Evolutionary conservation across 2,329 filamentous ascomycete genomes (phyloP).

Genomic region (Mycosphaerella arachidis): DNA sequence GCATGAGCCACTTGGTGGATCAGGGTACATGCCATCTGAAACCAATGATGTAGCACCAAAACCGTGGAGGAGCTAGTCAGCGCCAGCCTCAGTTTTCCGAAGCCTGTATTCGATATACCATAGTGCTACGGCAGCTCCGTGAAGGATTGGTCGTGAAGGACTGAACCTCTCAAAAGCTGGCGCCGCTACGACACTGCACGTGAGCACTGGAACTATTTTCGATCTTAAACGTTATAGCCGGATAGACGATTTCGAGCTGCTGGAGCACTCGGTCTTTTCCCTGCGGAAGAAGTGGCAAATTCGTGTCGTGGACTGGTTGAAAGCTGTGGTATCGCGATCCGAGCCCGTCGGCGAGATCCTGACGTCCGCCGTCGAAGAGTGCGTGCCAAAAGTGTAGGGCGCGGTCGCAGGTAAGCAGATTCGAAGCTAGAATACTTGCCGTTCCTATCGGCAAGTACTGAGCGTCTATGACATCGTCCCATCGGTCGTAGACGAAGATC

Average conservation of each 20-base stretch:
- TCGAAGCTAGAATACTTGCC: background rate
- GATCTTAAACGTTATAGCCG: background rate
- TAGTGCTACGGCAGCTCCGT: background rate
- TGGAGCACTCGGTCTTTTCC: background rate
- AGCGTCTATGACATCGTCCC: background rate
- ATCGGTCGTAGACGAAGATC: background rate
- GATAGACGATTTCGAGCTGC: background rate
- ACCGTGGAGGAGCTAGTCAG: no score
- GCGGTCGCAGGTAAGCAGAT: background rate
- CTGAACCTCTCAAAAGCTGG: background rate
- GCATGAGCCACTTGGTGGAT: background rate
- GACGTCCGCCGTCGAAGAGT: background rate
- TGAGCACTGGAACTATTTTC: background rate
- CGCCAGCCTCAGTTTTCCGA: no score
- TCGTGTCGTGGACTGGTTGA: background rate
- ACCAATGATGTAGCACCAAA: background rate
- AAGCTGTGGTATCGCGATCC: background rate
- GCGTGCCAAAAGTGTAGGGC: background rate
- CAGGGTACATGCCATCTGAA: background rate
- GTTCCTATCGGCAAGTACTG: background rate
- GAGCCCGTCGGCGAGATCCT: background rate
- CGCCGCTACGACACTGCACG: background rate
- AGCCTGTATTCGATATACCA: background rate
- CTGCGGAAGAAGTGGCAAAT: background rate
- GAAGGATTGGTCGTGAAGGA: background rate